Conservation (phyloP, 768 basidiomycete genomes). For the Rubroboletus satanas region DNA sequence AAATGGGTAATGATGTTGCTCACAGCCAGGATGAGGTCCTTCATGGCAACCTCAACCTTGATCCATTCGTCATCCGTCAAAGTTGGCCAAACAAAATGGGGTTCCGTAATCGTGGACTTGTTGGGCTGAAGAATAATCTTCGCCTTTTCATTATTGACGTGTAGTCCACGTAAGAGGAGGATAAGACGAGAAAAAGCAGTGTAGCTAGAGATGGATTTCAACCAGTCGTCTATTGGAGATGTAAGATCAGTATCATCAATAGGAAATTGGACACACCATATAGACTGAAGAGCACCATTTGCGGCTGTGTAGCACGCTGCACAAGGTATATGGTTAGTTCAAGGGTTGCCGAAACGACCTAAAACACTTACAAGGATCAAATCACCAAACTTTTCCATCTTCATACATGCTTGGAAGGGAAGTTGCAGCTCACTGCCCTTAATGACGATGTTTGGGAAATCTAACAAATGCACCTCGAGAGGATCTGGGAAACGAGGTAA, state of each 20-base stretch:
- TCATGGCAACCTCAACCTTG: slow-evolving; percentile 97
- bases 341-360: neutral
- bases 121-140: slow-evolving; percentile 98
- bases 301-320: slow-evolving; percentile 93
- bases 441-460: slow-evolving; percentile 99
- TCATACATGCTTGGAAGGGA: slow-evolving; percentile 99
- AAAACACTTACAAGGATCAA: slow-evolving; percentile 66
- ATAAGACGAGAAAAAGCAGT: slow-evolving; percentile 98
- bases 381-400: slow-evolving; percentile 99
- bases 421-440: slow-evolving; percentile 97
- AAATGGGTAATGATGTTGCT: slow-evolving; percentile 20
- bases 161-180: slow-evolving; percentile 91
- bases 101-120: slow-evolving; percentile 94
- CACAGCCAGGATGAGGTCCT: slow-evolving; percentile 90
- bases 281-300: slow-evolving; percentile 98
- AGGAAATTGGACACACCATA: slow-evolving; percentile 53
- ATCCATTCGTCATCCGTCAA: slow-evolving; percentile 96
- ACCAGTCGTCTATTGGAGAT: slow-evolving; percentile 77
- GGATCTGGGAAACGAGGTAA: slow-evolving; percentile 51
- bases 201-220: slow-evolving; percentile 98
- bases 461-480: slow-evolving; percentile 95
- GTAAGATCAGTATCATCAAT: slow-evolving; percentile 4
- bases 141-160: slow-evolving; percentile 99
- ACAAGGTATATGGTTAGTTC: slow-evolving; percentile 1
- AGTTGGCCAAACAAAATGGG: slow-evolving; percentile 97